Evolutionary conservation across 345 rosid species (phyloP).

Genomic region (Eutrema heterophyllum): DNA sequence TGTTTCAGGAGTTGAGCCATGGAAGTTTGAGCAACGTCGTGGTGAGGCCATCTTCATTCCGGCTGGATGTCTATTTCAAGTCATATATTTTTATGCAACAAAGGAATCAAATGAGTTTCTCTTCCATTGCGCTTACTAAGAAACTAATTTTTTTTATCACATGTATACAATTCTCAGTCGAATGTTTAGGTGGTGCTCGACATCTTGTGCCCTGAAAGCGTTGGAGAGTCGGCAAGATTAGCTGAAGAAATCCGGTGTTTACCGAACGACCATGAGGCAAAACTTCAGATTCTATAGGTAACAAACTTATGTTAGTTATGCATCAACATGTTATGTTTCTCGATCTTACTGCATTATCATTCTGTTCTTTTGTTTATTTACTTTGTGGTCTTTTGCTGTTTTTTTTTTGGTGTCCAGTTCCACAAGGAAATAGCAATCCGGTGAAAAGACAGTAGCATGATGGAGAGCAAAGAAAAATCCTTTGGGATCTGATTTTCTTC

Average conservation of each 20-base stretch:
- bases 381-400: too few relatives aligned
- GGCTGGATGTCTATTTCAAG: conserved; percentile 92
- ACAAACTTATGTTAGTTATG: background rate
- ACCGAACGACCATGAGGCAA: conserved; percentile 81
- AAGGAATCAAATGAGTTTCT: background rate
- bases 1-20: conserved; percentile 82
- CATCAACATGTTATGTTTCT: too few relatives aligned
- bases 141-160: background rate
- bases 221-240: conserved; percentile 68
- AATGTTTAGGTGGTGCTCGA: conserved; percentile 84
- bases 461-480: too few relatives aligned
- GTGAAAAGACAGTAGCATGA: too few relatives aligned
- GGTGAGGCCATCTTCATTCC: conserved; percentile 93
- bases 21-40: conserved; percentile 72
- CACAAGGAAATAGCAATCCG: too few relatives aligned
- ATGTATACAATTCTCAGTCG: conserved; percentile 52
- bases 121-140: background rate
- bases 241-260: conserved; percentile 83
- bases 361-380: too few relatives aligned
- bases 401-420: too few relatives aligned
- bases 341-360: too few relatives aligned
- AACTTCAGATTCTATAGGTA: conserved; percentile 88
- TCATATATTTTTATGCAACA: conserved; percentile 10
- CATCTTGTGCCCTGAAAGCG: conserved; percentile 90
- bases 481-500: too few relatives aligned